A percentile compares a stretch with the other conserved stretches of the same genome.
phyloP scores from a whole-genome alignment of 352 stramenopile genomes.

The Globisporangium cystogenes region DNA sequence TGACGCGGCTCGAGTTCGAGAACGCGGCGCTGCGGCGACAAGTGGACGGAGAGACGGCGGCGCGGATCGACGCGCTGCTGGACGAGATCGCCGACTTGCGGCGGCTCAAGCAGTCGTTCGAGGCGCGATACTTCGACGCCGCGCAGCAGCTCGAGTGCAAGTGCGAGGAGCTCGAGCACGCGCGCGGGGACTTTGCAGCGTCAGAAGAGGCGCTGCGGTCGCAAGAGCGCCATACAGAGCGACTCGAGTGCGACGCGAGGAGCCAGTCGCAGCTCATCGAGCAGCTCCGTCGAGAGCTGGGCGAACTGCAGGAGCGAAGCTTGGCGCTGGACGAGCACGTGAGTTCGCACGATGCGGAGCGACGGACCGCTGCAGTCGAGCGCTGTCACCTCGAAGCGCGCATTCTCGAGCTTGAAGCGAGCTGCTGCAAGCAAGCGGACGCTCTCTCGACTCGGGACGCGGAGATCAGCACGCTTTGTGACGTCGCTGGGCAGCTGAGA shows the following conservation, averaged over 20 bases:
- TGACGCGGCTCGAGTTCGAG: constrained; percentile 50
- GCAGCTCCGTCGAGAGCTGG: not conserved
- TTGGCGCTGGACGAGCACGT: constrained; percentile 3
- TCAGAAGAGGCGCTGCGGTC: not conserved
- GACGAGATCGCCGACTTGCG: constrained; percentile 53
- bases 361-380: not conserved
- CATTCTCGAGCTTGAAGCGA: not conserved
- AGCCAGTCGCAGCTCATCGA: not conserved
- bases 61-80: constrained; percentile 45
- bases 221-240: not conserved
- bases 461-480: not conserved
- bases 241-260: not conserved
- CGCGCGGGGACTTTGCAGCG: not conserved
- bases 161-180: constrained; percentile 9
- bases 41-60: constrained; percentile 43
- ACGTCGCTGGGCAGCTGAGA: not conserved
- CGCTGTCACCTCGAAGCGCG: not conserved
- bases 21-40: constrained; percentile 46
- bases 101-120: constrained; percentile 68
- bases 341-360: not conserved
- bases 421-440: not conserved
- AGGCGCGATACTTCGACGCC: constrained; percentile 60
- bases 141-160: constrained; percentile 14
- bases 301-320: not conserved
- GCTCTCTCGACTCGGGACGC: not conserved